A percentile compares a stretch with the other conserved stretches of the same genome.
Evolutionary conservation across 495 filamentous ascomycete genomes (phyloP).

Genomic region (Hypoxylon rickii): DNA sequence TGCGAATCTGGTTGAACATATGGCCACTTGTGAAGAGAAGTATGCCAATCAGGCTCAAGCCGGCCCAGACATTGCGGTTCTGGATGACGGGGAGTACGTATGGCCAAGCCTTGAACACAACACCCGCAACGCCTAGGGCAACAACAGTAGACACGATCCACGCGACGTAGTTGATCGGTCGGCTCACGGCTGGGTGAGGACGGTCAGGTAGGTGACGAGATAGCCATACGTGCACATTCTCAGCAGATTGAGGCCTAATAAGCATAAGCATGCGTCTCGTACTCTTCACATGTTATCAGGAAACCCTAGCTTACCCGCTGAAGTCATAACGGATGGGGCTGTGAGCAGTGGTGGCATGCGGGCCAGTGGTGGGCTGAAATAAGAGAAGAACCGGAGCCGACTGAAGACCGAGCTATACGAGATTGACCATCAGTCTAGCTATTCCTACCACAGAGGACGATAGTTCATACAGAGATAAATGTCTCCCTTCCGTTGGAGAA

Average conservation of each 20-base stretch:
- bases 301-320: slow-evolving; percentile 64
- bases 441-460: neutral
- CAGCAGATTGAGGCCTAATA: slow-evolving; percentile 72
- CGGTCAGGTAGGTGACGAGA: slow-evolving; percentile 73
- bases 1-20: slow-evolving; percentile 99
- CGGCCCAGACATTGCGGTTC: slow-evolving; percentile 93
- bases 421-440: slow-evolving; percentile 12
- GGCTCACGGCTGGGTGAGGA: slow-evolving; percentile 73
- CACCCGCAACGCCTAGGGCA: slow-evolving; percentile 67
- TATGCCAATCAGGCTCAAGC: slow-evolving; percentile 83
- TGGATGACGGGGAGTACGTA: slow-evolving; percentile 85
- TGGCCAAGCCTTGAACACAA: slow-evolving; percentile 75
- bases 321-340: slow-evolving; percentile 88
- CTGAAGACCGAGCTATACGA: slow-evolving; percentile 80
- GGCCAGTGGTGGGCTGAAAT: slow-evolving; percentile 88
- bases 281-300: neutral
- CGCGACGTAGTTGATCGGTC: slow-evolving; percentile 85
- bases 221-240: slow-evolving; percentile 79
- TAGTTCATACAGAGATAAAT: slow-evolving; percentile 79
- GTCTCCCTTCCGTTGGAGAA: slow-evolving; percentile 82
- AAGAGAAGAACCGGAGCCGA: slow-evolving; percentile 88
- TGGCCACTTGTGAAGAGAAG: slow-evolving; percentile 95
- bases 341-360: slow-evolving; percentile 69
- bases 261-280: slow-evolving; percentile 13
- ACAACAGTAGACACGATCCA: slow-evolving; percentile 69